phyloP scores from a whole-genome alignment of 768 basidiomycete species.

The Pulveroboletus ravenelii region DNA sequence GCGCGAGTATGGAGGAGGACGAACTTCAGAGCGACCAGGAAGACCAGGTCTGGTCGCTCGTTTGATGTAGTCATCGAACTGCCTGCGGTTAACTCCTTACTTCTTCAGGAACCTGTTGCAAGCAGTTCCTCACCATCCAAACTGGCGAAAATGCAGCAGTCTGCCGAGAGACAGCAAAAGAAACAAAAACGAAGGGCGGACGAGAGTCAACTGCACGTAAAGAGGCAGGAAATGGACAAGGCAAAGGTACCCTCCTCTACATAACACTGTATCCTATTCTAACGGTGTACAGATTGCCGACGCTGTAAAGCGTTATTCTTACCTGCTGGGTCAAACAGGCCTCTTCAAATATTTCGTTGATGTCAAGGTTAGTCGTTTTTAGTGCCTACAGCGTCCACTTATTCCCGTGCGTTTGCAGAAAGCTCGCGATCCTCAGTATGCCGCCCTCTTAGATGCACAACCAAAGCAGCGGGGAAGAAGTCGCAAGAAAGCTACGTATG shows the following conservation, averaged over 20 bases:
- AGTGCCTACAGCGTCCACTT: background rate
- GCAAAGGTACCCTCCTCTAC: constrained; percentile 56
- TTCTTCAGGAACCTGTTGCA: constrained; percentile 16
- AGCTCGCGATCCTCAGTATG: constrained; percentile 90
- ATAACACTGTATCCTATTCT: background rate
- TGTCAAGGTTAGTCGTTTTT: constrained; percentile 62
- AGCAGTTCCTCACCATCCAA: constrained; percentile 29
- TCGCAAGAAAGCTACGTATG: constrained; percentile 75
- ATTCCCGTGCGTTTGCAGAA: constrained; percentile 41
- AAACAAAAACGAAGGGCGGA: constrained; percentile 59
- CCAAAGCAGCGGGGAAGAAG: constrained; percentile 81
- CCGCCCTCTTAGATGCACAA: constrained; percentile 81
- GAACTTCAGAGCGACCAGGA: constrained; percentile 56
- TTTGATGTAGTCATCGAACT: background rate
- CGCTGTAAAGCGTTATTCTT: constrained; percentile 94
- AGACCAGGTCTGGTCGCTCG: constrained; percentile 27
- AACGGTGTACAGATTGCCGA: constrained; percentile 63
- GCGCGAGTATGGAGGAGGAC: constrained; percentile 53
- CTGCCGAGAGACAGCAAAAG: constrained; percentile 39
- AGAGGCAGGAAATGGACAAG: constrained; percentile 83
- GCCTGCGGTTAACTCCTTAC: constrained; percentile 1
- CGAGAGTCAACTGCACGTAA: constrained; percentile 63
- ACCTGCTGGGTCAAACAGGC: constrained; percentile 97
- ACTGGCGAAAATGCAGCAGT: constrained; percentile 34
- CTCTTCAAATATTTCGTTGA: constrained; percentile 98